Base-by-base conservation (phyloP, 2,329 filamentous ascomycete species). In the Xylariaceae sp. region DNA sequence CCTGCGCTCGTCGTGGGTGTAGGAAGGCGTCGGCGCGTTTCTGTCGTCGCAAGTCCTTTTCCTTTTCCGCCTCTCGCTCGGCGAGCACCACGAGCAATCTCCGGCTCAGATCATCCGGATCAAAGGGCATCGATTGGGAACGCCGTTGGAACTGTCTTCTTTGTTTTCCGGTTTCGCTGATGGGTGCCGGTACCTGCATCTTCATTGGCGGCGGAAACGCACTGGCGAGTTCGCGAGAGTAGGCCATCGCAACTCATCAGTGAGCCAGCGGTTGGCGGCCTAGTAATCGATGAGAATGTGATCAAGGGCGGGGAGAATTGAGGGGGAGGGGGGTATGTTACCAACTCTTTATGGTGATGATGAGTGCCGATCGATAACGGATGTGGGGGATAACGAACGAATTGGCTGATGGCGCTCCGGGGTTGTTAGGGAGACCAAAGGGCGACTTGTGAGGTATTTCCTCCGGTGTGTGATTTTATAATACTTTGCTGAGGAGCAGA, bases 71-170 rank as follows among this genome's bases (percentile, higher is more conserved):
- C 56, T 77, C 77, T 57, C 79, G 78, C 56, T 83, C 74, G 4
- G 72, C 73, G 11, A 80, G 68, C 19, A 84, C 76, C 8, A 74
- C 59, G 47, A 73, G 72, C 29, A 85, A 72, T 19, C 80, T 76
- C 34, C 76, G 73, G 8, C 75, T 73, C 31, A 85, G 68, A 53
- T 85, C 81, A 31, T 78, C 74, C 0, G 82, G 72, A 56, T 85
- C 80, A 45, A 84, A 71, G 19, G 74, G 71, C 34, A 72, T 64
- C 31, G 66, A 68, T 54, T 64, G 67, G 11, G 59, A 37, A 1
- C 31, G 48, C 53, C 63, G 29, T 5, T 50, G 49, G 41, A 11
- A 3, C 29, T 53, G 56, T 54, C 41, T 60, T 39, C 37, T 51
- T 3, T 40, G 51, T 32, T 37, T 60, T 2, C 29, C 8, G 42